phyloP scores from a whole-genome alignment of 306 rosid species.

The Gastrolobium bilobum region DNA sequence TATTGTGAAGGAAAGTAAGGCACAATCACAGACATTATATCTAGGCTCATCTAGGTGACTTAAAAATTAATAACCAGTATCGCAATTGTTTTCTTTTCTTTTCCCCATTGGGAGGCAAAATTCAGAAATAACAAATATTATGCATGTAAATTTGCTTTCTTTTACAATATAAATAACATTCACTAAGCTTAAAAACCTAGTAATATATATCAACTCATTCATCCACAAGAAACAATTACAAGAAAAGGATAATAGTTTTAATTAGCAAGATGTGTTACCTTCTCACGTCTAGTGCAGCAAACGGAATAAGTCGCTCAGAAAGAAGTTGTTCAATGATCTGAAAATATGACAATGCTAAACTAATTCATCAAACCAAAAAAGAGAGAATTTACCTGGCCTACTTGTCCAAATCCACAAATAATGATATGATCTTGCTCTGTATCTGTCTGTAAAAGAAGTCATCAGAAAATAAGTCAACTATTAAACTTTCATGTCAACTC shows the following conservation, averaged over 20 bases:
- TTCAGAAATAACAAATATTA: conserved; percentile 1
- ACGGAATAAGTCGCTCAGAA: conserved; percentile 97
- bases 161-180: conserved; percentile 30
- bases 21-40: conserved; percentile 17
- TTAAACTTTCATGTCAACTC: conserved; percentile 34
- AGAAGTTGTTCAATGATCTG: conserved; percentile 99
- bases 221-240: conserved; percentile 13
- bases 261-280: conserved; percentile 64
- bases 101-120: conserved; percentile 13
- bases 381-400: conserved; percentile 81
- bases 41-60: not conserved
- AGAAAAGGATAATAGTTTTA: conserved; percentile 39
- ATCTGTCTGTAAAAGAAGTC: conserved; percentile 80
- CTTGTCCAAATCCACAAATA: conserved; percentile 99
- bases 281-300: conserved; percentile 99
- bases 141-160: not conserved
- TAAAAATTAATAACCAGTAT: not conserved
- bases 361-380: conserved; percentile 25
- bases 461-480: conserved; percentile 51
- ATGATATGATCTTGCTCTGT: conserved; percentile 99
- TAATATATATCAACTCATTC: conserved; percentile 17
- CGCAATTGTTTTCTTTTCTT: not conserved
- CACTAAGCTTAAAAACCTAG: conserved; percentile 24
- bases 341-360: conserved; percentile 43
- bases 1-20: conserved; percentile 12